Evolutionary conservation across 208 protist species (phyloP), one percentile per base, ranked within the genome.

Genomic region (Willaertia magna): DNA sequence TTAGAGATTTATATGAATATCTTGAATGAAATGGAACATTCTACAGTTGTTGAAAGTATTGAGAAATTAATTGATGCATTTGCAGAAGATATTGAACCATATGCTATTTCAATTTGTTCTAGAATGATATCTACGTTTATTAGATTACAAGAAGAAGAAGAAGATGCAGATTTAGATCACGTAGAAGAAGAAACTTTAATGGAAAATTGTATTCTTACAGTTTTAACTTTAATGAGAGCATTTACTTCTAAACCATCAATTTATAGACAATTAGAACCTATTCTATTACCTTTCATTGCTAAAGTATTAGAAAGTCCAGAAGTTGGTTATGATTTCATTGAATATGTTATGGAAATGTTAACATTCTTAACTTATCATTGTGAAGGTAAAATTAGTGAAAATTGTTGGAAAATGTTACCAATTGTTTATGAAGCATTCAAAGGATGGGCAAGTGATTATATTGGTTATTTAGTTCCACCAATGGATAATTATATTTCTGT

Each of bases 1-100:
- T 91, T 97, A 7, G 91, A 96, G 44, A 89, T 95, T 74, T 96
- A 96, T 88, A 96, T 97, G 75, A 84, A 90, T 43, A 89, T 96
- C 0, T 95, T 97, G 92, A 90, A 89, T 11, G 86, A 96, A 59
- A 94, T 96, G 87, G 94, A 97, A 85, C 94, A 93, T 88, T 95
- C 96, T 47, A 91, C 90, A 9, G 90, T 97, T 11, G 91, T 97
- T 34, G 89, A 92, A 40, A 95, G 95, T 39, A 87, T 97, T 40
- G 93, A 94, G 42, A 92, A 92, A 42, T 95, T 95, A 1, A 95
- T 97, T 44, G 67, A 88, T 44, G 91, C 92, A 79, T 97, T 96
- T 88, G 88, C 90, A 83, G 85, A 90, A 76, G 92, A 92, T 61
- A 92, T 97, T 34, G 93, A 93, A 42, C 93, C 95, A 87, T 96